Evolutionary conservation across 768 basidiomycete species (phyloP).

Genomic region (Phallus indusiatus): DNA sequence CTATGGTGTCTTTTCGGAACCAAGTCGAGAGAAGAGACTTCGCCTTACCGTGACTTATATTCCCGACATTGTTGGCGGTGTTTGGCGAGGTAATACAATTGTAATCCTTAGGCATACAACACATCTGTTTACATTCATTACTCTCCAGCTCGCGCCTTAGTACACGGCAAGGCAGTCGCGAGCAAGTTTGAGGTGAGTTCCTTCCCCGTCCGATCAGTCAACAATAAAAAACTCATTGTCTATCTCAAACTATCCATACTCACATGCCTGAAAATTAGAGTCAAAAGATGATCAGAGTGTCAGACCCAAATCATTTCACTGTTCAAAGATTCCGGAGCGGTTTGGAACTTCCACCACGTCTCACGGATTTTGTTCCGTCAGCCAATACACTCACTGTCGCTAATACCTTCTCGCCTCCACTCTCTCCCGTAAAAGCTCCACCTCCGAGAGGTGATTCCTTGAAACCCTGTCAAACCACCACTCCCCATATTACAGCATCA

Average conservation of each 20-base stretch:
- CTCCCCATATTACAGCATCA: not conserved
- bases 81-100: conserved; percentile 5
- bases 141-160: conserved; percentile 1
- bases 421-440: not conserved
- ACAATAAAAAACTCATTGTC: no score
- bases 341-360: conserved; percentile 4
- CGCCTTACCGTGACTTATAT: conserved; percentile 1
- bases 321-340: not conserved
- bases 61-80: conserved; percentile 6
- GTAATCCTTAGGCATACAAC: not conserved
- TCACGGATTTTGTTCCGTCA: not conserved
- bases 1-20: conserved; percentile 8
- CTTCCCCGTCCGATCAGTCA: not conserved
- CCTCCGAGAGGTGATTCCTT: not conserved
- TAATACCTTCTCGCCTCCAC: not conserved
- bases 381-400: not conserved
- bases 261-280: not conserved
- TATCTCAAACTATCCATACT: not conserved
- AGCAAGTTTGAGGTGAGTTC: not conserved
- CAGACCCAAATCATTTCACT: not conserved
- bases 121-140: not conserved
- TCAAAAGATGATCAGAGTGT: not conserved
- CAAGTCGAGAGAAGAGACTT: not conserved
- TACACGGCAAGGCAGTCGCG: conserved; percentile 1
- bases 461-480: not conserved